Percentiles rank a stretch among this genome's conserved stretches.
Evolutionary conservation across 139 green algal species (phyloP).

Genomic region (Volvox africanus): DNA sequence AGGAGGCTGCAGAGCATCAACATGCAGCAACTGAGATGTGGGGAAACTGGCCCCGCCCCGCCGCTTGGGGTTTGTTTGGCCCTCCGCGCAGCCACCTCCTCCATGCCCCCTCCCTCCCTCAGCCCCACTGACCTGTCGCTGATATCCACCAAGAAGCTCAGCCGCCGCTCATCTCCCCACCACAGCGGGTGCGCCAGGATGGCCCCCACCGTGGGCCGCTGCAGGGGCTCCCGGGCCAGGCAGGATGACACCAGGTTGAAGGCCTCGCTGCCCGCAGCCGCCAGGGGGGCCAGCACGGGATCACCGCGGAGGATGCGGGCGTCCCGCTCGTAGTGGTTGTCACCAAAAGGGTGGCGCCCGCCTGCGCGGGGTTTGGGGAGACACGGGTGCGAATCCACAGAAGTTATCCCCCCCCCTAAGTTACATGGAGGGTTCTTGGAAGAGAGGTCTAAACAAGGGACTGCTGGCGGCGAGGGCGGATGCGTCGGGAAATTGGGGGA

Average conservation of each 20-base stretch:
- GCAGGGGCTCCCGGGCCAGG: conserved; percentile 73
- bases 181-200: conserved; percentile 92
- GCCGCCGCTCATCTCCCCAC: conserved; percentile 83
- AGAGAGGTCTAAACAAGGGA: too few species aligned
- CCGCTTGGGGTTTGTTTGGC: too few species aligned
- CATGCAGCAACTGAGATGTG: too few species aligned
- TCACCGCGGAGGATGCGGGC: conserved; percentile 83
- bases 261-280: conserved; percentile 50
- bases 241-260: conserved; percentile 81
- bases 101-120: not conserved
- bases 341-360: conserved; percentile 93
- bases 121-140: conserved; percentile 65
- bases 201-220: conserved; percentile 75
- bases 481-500: too few species aligned
- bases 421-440: too few species aligned
- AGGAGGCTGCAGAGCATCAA: too few species aligned
- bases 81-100: not conserved
- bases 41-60: too few species aligned
- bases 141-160: conserved; percentile 94
- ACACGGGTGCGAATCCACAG: not conserved
- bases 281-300: conserved; percentile 62
- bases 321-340: conserved; percentile 87
- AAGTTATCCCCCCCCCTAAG: too few species aligned
- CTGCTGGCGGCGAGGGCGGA: too few species aligned
- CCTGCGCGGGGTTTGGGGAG: conserved; percentile 18